Evolutionary conservation across 1,284 basidiomycete genomes (phyloP).

Genomic region (Veloporphyrellus conicus): DNA sequence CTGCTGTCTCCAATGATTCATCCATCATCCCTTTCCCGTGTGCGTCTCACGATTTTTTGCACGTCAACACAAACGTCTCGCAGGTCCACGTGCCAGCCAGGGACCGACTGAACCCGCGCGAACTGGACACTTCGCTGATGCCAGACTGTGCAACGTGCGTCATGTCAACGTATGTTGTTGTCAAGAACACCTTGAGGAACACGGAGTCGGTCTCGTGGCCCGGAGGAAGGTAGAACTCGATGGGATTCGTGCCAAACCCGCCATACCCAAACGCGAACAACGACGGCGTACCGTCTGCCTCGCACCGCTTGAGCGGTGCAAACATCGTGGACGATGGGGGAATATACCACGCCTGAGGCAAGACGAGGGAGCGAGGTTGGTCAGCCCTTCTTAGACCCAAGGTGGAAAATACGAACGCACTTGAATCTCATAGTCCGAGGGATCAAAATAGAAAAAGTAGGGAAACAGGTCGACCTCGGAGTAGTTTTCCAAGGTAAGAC

Average conservation of each 20-base stretch:
- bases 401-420: conserved; percentile 7
- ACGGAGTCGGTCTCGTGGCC: conserved; percentile 13
- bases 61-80: conserved; percentile 25
- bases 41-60: conserved; percentile 5
- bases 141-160: conserved; percentile 9
- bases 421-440: conserved; percentile 21
- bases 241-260: conserved; percentile 20
- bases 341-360: conserved; percentile 16
- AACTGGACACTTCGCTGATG: conserved; percentile 5
- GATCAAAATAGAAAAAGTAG: conserved; percentile 26
- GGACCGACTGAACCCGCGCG: neutral
- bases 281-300: conserved; percentile 7
- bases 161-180: conserved; percentile 21
- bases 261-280: conserved; percentile 22
- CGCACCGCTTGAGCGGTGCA: conserved; percentile 10
- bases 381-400: neutral
- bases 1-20: too few relatives aligned
- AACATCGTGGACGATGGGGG: conserved; percentile 6
- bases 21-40: neutral
- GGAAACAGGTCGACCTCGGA: conserved; percentile 23
- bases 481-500: conserved; percentile 20
- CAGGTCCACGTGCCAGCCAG: conserved; percentile 16
- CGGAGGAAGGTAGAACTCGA: conserved; percentile 19
- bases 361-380: too few relatives aligned
- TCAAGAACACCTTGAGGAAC: conserved; percentile 24